phyloP scores from a whole-genome alignment of 2,329 filamentous ascomycete species.

The Herpotrichia juniperi region DNA sequence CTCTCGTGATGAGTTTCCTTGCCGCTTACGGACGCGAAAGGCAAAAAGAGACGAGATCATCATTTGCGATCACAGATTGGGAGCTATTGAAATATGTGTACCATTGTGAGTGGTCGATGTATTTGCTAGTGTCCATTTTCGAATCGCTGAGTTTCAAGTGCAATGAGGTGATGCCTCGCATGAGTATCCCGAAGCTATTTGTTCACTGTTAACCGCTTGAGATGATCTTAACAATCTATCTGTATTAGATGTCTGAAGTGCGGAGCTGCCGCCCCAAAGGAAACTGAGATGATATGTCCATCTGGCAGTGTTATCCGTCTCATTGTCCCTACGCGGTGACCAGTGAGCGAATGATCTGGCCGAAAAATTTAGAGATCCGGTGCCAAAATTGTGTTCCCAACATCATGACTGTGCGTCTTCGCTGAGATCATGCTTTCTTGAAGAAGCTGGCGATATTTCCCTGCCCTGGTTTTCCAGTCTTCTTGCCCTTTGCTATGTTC shows the following conservation, averaged over 20 bases:
- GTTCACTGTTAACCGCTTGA: no score
- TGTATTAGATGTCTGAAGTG: no score
- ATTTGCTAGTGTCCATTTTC: neutral
- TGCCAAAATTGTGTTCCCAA: neutral
- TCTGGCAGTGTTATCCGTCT: no score
- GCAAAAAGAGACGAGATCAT: neutral
- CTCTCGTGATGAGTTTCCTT: slow-evolving; percentile 6
- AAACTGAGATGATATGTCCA: no score
- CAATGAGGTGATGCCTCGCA: no score
- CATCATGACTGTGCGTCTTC: neutral
- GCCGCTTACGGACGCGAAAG: slow-evolving; percentile 6
- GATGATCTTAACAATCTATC: no score
- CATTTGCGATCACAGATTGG: slow-evolving; percentile 4
- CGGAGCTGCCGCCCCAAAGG: no score
- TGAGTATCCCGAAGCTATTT: no score
- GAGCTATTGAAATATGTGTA: slow-evolving; percentile 18
- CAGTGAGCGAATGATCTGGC: no score
- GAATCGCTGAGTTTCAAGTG: neutral
- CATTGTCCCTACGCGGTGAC: no score
- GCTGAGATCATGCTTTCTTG: slow-evolving; percentile 66
- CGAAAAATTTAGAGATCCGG: neutral
- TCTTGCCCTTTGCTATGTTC: slow-evolving; percentile 60
- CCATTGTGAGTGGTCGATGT: slow-evolving; percentile 17
- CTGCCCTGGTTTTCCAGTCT: slow-evolving; percentile 59
- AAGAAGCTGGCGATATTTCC: slow-evolving; percentile 95